Base-by-base conservation (phyloP, 495 filamentous ascomycete genomes). In the Hamigera avellanea region DNA sequence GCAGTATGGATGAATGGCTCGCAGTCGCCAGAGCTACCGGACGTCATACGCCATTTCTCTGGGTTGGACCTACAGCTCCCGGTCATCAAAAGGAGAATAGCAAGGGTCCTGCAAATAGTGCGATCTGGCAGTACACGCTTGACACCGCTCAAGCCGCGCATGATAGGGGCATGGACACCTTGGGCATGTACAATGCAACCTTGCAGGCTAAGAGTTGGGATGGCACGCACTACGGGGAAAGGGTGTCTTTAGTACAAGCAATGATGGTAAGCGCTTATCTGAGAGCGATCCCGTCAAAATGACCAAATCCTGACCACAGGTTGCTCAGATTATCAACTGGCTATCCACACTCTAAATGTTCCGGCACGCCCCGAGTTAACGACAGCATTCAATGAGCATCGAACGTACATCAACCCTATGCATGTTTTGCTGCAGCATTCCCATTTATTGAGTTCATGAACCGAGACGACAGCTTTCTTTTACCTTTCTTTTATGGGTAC, bases 111-210 rank as follows among this genome's bases (percentile, higher is more conserved):
- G 55, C 59, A 4, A 59, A 53, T 39, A 66, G 62, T 33, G 55
- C 49, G 25, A 33, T 61, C 14, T 66, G 60, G 62, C 54, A 63
- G 35, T 69, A 64, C 37, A 62, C 56, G 3, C 35, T 57, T 14
- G 52, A 64, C 37, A 55, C 63, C 13, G 43, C 42, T 14, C 48
- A 53, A 26, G 54, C 60, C 19, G 62, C 64, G 3, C 53, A 43
- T 19, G 36, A 39, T 4, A 52, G 56, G 35, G 56, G 61, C 13
- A 47, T 70, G 28, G 67, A 70, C 36, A 43, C 54, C 6, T 36
- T 72, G 30, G 59, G 61, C 9, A 56, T 72, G 57, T 69, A 64
- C 39, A 70, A 70, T 46, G 39, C 62, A 16, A 72, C 68, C 0
- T 35, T 69, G 28, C 63, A 69, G 41, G 64, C 60, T 2, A 47